A percentile compares a stretch with the other conserved stretches of the same genome.
These are phyloP conservation scores for Euphorbia lathyris DNA, from an alignment of 345 rosid species.

Conservation along the genomic window DNA sequence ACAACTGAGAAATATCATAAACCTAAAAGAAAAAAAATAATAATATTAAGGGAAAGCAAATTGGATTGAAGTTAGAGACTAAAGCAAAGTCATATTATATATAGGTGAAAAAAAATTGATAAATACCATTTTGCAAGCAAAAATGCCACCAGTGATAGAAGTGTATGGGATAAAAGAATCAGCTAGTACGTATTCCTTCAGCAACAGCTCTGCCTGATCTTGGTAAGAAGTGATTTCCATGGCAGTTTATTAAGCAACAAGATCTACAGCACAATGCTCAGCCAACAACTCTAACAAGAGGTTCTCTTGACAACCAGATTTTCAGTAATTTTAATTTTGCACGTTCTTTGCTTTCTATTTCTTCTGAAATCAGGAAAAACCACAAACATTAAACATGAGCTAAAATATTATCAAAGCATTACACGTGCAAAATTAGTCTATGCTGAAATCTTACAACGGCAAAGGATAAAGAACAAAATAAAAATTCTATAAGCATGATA, in stretches of 20 bases:
- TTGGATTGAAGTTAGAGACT: constrained; percentile 6
- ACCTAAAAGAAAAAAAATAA: constrained; percentile 36
- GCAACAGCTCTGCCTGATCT: constrained; percentile 47
- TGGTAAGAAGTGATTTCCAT: constrained; percentile 36
- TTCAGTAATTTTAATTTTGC: background rate
- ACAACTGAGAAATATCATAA: constrained; percentile 57
- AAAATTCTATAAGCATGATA: too few relatives aligned
- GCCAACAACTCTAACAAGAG: constrained; percentile 12
- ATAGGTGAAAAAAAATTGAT: background rate
- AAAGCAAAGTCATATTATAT: background rate
- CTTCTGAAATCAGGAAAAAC: background rate
- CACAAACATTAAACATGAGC: background rate
- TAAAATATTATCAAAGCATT: background rate
- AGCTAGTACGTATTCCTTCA: constrained; percentile 53
- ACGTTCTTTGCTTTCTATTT: constrained; percentile 3
- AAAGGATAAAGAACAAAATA: background rate
- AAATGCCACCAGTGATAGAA: constrained; percentile 48
- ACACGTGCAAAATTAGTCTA: background rate
- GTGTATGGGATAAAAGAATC: constrained; percentile 58
- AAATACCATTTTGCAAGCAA: constrained; percentile 57
- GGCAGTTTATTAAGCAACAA: constrained; percentile 15
- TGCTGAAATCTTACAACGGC: background rate
- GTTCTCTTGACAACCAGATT: constrained; percentile 12
- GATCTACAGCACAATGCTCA: constrained; percentile 13
- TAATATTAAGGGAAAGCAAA: background rate